Evolutionary conservation across 768 basidiomycete genomes (phyloP), one percentile per base, ranked within the genome.

Genomic region (Kwoniella newhampshirensis): DNA sequence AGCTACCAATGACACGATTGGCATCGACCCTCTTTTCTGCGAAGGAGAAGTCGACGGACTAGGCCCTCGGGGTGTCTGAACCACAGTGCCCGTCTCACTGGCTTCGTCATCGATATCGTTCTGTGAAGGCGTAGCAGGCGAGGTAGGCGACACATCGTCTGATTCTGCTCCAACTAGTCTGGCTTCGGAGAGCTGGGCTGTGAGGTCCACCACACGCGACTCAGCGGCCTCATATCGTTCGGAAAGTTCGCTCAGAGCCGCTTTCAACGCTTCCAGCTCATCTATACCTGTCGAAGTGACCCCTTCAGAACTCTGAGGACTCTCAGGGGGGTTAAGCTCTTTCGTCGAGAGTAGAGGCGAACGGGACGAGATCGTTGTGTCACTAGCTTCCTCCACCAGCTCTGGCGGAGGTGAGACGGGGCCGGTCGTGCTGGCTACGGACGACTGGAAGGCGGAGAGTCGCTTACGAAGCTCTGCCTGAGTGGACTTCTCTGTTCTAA

Each of bases 131-230:
- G 52, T 54, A 13, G 17, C 43, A 4, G 57, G 51, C 17, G 62
- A 59, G 3, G 43, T 28, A 7, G 57, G 55, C 12, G 59, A 41
- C 4, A 53, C 36, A 62, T 67, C 64, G 39, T 64, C 53, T 20
- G 60, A 32, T 48, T 71, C 70, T 1, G 60, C 51, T 43, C 44
- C 51, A 17, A 64, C 60, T 2, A 91, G 82, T 66, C 87, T 90
- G 7, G 85, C 82, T 72, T 94, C 93, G 68, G 92, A 85, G 28
- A 94, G 85, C 75, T 96, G 91, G n/a, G 85, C 82, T 17, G 87
- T 86, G 37, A 99, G 83, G 67, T 93, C 91, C n/a, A 88, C 87
- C 57, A 99, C 94, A 76, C 94, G 89, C 46, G 84, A 83, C 27
- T 97, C 81, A 17, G 93, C 89, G 58, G 94, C 88, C 27, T 86